Percentiles rank a stretch among this genome's conserved stretches.
Conservation (phyloP, 768 basidiomycete genomes). For the Tylopilus rubrobrunneus region DNA sequence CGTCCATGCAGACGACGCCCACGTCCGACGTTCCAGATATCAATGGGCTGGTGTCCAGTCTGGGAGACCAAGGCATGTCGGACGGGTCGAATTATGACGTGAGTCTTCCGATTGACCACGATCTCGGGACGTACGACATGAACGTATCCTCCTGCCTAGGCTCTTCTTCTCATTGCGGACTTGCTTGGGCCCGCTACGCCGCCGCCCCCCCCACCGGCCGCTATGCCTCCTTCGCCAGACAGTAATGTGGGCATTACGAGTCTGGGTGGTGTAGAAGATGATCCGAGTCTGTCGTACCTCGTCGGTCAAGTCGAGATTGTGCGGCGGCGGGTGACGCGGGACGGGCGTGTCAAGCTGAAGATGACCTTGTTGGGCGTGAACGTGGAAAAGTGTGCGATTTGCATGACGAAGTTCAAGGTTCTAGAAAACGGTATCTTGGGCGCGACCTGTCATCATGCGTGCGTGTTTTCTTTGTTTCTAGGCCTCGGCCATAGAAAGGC, state of each 20-base stretch:
- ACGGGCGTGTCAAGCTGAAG: constrained; percentile 72
- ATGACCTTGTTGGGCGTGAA: constrained; percentile 55
- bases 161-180: constrained; percentile 55
- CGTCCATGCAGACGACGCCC: constrained; percentile 29
- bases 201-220: constrained; percentile 7
- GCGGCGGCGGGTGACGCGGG: constrained; percentile 53
- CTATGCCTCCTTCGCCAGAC: constrained; percentile 2
- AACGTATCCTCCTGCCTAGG: constrained; percentile 37
- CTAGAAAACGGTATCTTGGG: constrained; percentile 55
- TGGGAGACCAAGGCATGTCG: constrained; percentile 42
- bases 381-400: constrained; percentile 72
- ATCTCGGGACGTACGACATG: constrained; percentile 19
- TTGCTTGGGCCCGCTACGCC: constrained; percentile 53
- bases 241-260: constrained; percentile 1
- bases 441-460: constrained; percentile 58
- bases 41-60: constrained; percentile 54
- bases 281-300: constrained; percentile 19
- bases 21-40: constrained; percentile 50
- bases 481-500: no score
- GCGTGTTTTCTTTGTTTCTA: constrained; percentile 13
- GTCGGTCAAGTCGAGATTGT: constrained; percentile 50
- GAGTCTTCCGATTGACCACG: constrained; percentile 33
- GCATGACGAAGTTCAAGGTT: constrained; percentile 64
- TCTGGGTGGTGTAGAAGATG: neutral
- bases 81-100: constrained; percentile 65